phyloP scores from a whole-genome alignment of 345 rosid species.

The Aquilaria sinensis region DNA sequence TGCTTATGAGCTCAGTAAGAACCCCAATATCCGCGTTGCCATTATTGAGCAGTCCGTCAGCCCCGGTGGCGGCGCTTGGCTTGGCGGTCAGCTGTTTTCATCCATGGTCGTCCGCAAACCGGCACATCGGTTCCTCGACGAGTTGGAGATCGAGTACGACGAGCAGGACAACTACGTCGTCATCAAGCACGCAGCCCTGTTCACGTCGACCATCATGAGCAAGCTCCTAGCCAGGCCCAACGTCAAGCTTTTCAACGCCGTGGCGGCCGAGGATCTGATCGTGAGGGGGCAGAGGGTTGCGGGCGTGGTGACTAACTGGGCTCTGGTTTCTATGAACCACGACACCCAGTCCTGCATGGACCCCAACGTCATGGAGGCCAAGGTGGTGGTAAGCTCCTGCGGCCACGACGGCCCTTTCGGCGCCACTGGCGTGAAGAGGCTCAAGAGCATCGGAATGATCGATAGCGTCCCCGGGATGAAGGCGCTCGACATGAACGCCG shows the following conservation, averaged over 20 bases:
- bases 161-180: conserved; percentile 33
- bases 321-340: conserved; percentile 35
- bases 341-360: conserved; percentile 40
- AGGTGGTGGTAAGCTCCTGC: conserved; percentile 39
- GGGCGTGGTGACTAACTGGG: conserved; percentile 39
- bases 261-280: conserved; percentile 38
- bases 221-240: conserved; percentile 35
- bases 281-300: conserved; percentile 27
- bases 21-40: conserved; percentile 21
- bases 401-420: conserved; percentile 42
- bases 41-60: conserved; percentile 49
- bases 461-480: conserved; percentile 31
- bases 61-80: conserved; percentile 68
- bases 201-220: conserved; percentile 44
- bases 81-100: conserved; percentile 59
- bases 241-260: conserved; percentile 39
- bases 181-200: conserved; percentile 40
- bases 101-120: conserved; percentile 32
- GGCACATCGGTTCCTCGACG: conserved; percentile 16
- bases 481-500: conserved; percentile 32
- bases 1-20: conserved; percentile 44
- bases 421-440: conserved; percentile 35
- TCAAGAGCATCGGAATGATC: conserved; percentile 34
- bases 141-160: conserved; percentile 30
- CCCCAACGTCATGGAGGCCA: conserved; percentile 41